Conservation (phyloP, 768 basidiomycete genomes). For the Peribolospora baueri region DNA sequence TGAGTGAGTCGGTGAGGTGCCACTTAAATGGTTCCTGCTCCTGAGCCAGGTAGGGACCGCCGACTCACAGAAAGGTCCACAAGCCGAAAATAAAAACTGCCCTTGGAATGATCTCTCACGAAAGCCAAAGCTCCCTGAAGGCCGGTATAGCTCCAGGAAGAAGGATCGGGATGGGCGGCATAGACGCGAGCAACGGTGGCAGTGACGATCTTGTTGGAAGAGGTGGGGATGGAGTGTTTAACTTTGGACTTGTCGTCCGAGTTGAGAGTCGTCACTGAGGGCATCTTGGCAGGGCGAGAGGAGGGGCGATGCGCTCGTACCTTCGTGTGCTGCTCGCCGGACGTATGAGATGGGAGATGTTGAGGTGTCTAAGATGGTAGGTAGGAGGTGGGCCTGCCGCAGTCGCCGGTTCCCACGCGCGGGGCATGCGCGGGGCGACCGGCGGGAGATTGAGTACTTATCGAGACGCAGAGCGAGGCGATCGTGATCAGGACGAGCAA, state of each 20-base stretch:
- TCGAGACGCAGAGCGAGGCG: no score
- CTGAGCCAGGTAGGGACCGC: background rate
- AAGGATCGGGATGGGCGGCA: slow-evolving; percentile 54
- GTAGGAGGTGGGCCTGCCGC: no score
- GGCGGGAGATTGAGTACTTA: no score
- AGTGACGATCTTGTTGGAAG: slow-evolving; percentile 30
- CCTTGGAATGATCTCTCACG: slow-evolving; percentile 33
- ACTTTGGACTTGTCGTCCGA: slow-evolving; percentile 55
- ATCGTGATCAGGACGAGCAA: no score
- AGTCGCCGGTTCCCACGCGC: no score
- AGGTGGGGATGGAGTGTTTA: slow-evolving; percentile 27
- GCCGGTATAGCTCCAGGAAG: slow-evolving; percentile 65
- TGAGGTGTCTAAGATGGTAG: no score
- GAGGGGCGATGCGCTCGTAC: no score
- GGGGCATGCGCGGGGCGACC: no score
- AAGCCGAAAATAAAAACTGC: slow-evolving; percentile 41
- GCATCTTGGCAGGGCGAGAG: slow-evolving; percentile 27
- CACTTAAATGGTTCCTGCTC: background rate
- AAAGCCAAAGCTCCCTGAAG: slow-evolving; percentile 66
- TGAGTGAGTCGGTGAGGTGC: background rate
- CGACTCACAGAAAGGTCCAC: slow-evolving; percentile 29
- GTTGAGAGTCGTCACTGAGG: slow-evolving; percentile 42
- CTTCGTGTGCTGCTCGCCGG: no score
- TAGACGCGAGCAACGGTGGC: slow-evolving; percentile 76
- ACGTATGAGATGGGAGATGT: no score